These are phyloP conservation scores for Podila clonocystis DNA, from an alignment of 192 early-diverging fungal genomes.

Conservation along the genomic window DNA sequence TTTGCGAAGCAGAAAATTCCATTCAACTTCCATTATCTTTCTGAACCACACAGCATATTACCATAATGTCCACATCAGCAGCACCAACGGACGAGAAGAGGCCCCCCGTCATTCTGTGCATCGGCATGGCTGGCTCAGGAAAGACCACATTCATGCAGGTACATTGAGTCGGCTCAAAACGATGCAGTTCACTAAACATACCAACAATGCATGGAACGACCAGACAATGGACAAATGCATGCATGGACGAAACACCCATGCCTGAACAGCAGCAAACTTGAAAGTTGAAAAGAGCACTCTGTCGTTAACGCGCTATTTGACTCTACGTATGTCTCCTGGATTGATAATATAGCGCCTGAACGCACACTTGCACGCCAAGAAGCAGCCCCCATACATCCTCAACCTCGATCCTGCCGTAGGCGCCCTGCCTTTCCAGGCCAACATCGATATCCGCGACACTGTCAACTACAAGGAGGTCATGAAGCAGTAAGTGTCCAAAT, in stretches of 20 bases:
- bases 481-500: conserved; percentile 75
- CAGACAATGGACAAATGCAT: background rate
- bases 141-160: conserved; percentile 98
- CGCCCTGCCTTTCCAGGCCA: conserved; percentile 89
- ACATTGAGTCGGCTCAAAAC: background rate
- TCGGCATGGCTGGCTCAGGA: conserved; percentile 98
- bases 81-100: conserved; percentile 50
- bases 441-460: conserved; percentile 98
- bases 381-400: conserved; percentile 85
- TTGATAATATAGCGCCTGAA: conserved; percentile 75
- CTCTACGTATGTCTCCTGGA: background rate
- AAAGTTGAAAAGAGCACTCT: background rate
- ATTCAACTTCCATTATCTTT: background rate
- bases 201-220: background rate
- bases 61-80: conserved; percentile 7
- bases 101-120: conserved; percentile 81
- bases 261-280: background rate
- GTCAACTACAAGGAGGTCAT: conserved; percentile 99
- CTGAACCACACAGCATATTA: background rate
- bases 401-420: conserved; percentile 96
- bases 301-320: background rate
- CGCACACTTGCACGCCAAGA: conserved; percentile 82
- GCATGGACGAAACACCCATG: background rate
- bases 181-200: background rate
- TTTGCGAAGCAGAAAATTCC: background rate